Evolutionary conservation across 331 rosid species (phyloP).

Genomic region (Arachis monticola): DNA sequence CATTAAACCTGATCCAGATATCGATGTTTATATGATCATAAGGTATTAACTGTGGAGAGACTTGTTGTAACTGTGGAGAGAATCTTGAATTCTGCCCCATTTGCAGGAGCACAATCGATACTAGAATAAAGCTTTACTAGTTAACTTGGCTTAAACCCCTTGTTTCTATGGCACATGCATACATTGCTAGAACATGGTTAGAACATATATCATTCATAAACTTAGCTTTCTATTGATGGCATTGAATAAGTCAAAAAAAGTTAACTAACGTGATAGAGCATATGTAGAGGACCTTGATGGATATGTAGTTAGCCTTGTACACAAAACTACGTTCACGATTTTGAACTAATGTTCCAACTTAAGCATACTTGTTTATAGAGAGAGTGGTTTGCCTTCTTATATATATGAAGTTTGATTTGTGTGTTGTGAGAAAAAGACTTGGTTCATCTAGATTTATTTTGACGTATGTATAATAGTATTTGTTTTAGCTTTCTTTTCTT

Average conservation of each 20-base stretch:
- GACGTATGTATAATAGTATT: not conserved
- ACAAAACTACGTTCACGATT: too few species aligned
- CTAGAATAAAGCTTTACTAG: conserved; percentile 75
- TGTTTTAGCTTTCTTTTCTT: too few species aligned
- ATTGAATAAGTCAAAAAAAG: too few species aligned
- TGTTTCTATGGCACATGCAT: conserved; percentile 20
- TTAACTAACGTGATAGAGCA: too few species aligned
- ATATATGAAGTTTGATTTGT: conserved; percentile 14
- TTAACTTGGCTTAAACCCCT: conserved; percentile 2
- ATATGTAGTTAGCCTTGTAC: too few species aligned
- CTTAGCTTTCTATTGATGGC: too few species aligned
- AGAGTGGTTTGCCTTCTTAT: conserved; percentile 28
- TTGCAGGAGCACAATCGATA: conserved; percentile 36
- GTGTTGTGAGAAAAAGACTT: not conserved
- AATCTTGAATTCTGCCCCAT: conserved; percentile 56
- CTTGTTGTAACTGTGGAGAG: conserved; percentile 85
- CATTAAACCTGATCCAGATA: too few species aligned
- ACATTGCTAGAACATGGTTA: not conserved
- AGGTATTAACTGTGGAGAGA: conserved; percentile 79
- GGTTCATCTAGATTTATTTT: not conserved
- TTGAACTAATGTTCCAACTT: too few species aligned
- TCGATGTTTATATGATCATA: conserved; percentile 50
- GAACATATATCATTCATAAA: too few species aligned
- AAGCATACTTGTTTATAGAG: too few species aligned
- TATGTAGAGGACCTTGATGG: too few species aligned